Evolutionary conservation across 2,329 filamentous ascomycete genomes (phyloP).

Genomic region (Xylaria sp.): DNA sequence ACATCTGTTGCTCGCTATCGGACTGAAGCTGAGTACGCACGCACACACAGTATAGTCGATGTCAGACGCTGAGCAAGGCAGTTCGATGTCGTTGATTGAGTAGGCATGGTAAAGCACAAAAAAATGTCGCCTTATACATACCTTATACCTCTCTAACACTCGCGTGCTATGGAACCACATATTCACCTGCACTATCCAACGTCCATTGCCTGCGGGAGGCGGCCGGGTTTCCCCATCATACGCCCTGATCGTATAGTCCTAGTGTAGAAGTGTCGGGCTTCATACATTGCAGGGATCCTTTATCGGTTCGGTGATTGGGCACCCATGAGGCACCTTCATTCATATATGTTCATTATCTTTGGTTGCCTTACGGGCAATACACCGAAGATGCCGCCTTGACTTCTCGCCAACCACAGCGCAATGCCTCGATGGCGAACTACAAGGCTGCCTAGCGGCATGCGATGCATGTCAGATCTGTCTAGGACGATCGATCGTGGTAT

Average conservation of each 20-base stretch:
- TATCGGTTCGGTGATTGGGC: constrained; percentile 19
- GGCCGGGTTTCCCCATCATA: background rate
- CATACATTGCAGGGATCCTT: constrained; percentile 8
- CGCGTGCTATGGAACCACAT: background rate
- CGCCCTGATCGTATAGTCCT: background rate
- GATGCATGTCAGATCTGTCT: constrained; percentile 27
- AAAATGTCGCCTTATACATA: constrained; percentile 23
- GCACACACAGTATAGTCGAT: background rate
- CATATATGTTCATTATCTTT: background rate
- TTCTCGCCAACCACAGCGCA: constrained; percentile 19
- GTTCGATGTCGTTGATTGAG: background rate
- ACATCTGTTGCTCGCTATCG: constrained; percentile 34
- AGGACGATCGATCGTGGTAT: background rate
- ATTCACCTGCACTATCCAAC: background rate
- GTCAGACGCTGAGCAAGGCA: constrained; percentile 4
- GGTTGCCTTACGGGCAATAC: constrained; percentile 28
- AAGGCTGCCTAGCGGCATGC: constrained; percentile 33
- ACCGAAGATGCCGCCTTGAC: constrained; percentile 26
- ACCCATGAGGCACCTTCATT: constrained; percentile 9
- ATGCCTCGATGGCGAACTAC: constrained; percentile 18
- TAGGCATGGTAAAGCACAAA: constrained; percentile 6
- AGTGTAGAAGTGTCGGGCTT: constrained; percentile 4
- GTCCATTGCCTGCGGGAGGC: background rate
- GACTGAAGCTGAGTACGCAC: background rate
- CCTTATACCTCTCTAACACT: constrained; percentile 2